phyloP scores from a whole-genome alignment of 2,329 filamentous ascomycete species.

The Penicillium glabrum region DNA sequence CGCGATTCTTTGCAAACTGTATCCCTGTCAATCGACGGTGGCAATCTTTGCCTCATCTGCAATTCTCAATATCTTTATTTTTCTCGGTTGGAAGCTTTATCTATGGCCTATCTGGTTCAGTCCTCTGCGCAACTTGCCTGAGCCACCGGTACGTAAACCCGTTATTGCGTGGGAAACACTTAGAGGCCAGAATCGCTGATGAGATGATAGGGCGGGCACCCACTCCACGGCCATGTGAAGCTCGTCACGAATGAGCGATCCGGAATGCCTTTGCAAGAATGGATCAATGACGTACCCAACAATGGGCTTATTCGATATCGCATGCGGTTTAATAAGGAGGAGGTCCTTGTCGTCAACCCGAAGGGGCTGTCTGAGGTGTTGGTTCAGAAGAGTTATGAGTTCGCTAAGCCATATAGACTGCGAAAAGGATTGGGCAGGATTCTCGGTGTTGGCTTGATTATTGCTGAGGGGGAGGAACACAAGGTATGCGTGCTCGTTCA shows the following conservation, averaged over 20 bases:
- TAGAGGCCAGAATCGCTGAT: neutral
- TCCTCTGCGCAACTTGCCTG: slow-evolving; percentile 3
- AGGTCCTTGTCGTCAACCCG: slow-evolving; percentile 1
- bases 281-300: slow-evolving; percentile 4
- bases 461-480: slow-evolving; percentile 16
- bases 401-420: neutral
- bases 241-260: slow-evolving; percentile 4
- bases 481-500: neutral
- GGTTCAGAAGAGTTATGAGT: slow-evolving; percentile 4
- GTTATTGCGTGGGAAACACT: neutral
- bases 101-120: slow-evolving; percentile 7
- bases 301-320: slow-evolving; percentile 3
- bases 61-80: neutral
- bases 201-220: neutral
- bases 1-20: neutral
- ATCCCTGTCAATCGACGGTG: neutral
- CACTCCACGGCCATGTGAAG: neutral
- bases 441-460: slow-evolving; percentile 15
- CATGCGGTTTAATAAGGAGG: slow-evolving; percentile 5
- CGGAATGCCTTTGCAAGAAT: slow-evolving; percentile 4
- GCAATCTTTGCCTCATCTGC: neutral
- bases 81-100: neutral
- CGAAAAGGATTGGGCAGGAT: slow-evolving; percentile 7
- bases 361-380: slow-evolving; percentile 3
- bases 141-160: neutral